Base-by-base conservation (phyloP, 2,329 filamentous ascomycete species). In the Claviceps cyperi region DNA sequence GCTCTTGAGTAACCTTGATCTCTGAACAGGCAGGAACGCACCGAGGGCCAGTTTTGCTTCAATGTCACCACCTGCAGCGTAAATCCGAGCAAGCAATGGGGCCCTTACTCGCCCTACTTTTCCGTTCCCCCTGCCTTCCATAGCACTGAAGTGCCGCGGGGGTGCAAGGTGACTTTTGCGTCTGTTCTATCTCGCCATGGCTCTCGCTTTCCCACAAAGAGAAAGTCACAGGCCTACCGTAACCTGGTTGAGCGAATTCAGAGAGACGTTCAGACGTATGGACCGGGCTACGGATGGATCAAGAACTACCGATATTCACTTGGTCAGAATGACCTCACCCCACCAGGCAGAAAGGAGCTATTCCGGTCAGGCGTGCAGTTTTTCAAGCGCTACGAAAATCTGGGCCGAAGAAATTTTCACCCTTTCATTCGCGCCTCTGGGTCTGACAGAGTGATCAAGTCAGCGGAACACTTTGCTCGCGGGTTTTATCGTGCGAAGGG, bases 121-220 rank as follows among this genome's bases (percentile, higher is more conserved):
- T 76, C 82, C 1, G 82, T 90, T 0, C 75, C 81, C 6, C 88
- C 84, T 1, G 70, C 39, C 7, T 41, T 77, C 2, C 77, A 87
- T 47, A 70, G 78, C 15, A 58, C 73, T 6, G 69, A 71, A 7
- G 68, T 84, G 1, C 89, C 88, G 0, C 56, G 69, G 0, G 72
- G 71, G n/a, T 96, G 90, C 66, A 69, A 76, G 13, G 69, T 91
- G 57, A 91, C 82, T 2, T 91, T 94, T 65, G 90, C 77, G 1
- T 84, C 90, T 59, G 71, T 90, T 22, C 75, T 96, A 46, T 89
- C 87, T 21, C 81, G 90, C 2, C 90, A 96, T 62, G 90, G 89
- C 46, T 86, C 86, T 38, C 78, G 90, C 48, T 84, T 87, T 61
- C 90, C 90, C 1, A 94, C 89, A 0, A 60, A 68, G 11, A 69